Percentiles rank a stretch among this genome's conserved stretches.
These are phyloP conservation scores for Pleoardoris graminearum DNA, from an alignment of 2,329 filamentous ascomycete genomes.

Conservation along the genomic window DNA sequence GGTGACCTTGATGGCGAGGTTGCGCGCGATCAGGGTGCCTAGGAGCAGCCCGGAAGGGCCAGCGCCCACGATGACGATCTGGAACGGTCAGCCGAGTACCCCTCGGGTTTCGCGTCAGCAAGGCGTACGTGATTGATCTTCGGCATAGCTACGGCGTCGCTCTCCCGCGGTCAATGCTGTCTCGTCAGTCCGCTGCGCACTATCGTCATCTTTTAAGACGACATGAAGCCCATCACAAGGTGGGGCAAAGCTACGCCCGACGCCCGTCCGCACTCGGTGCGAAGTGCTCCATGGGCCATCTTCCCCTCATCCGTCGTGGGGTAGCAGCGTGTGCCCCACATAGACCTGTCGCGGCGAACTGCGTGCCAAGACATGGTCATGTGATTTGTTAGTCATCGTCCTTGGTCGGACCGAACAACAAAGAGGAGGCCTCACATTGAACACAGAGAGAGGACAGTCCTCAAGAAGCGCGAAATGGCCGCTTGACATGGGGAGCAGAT, in stretches of 20 bases:
- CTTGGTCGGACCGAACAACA: background rate
- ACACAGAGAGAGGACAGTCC: no score
- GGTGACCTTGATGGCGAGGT: conserved; percentile 55
- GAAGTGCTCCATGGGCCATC: background rate
- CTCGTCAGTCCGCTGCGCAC: conserved; percentile 8
- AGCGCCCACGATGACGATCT: conserved; percentile 39
- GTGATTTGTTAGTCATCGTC: background rate
- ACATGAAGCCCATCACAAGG: conserved; percentile 10
- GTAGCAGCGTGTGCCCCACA: conserved; percentile 5
- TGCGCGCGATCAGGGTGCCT: conserved; percentile 56
- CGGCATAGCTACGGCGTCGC: conserved; percentile 24
- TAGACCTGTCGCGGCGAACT: background rate
- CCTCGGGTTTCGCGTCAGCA: background rate
- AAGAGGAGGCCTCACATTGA: no score
- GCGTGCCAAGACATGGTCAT: background rate
- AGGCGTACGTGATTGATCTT: conserved; percentile 36
- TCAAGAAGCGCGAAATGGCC: no score
- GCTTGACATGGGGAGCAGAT: background rate
- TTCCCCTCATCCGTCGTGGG: conserved; percentile 8
- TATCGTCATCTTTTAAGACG: conserved; percentile 9
- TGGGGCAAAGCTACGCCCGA: conserved; percentile 19
- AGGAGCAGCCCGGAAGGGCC: conserved; percentile 42
- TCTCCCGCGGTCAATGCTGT: conserved; percentile 12
- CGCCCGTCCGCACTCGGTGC: background rate
- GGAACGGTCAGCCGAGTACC: conserved; percentile 10